Evolutionary conservation across 129 eudicot species (phyloP), one percentile per base, ranked within the genome.

Genomic region (Sambucus nigra): DNA sequence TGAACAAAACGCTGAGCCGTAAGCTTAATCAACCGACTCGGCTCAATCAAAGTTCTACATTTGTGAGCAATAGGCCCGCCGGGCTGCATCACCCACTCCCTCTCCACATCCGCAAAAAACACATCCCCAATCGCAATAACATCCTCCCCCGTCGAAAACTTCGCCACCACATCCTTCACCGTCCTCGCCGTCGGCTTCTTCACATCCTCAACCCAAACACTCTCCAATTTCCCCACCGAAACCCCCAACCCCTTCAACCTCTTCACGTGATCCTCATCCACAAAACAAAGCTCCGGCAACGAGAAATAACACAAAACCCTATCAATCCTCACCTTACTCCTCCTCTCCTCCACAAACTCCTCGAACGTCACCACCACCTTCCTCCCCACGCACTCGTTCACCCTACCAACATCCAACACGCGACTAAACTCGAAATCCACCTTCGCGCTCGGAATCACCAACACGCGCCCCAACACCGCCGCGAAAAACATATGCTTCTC

Each of bases 401-500:
- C 86, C 55, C 82, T 95, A 16, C 82, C 94, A 29, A 92, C 66
- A 71, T 92, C 99, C 25, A 86, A 66, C 17, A 92, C 94, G 1
- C 80, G 68, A 25, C 59, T 72, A 47, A 82, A 92, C 80, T 86
- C 94, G 13, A 71, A 92, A 71, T 92, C 99, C 49, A 86, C 82
- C 24, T 86, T 82, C 0, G 86, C 31, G 67, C 95, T 92, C 0
- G 99, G 99, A 60, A 92, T 76, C 25, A 92, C 80, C 53, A 92
- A 55, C 32, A 92, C 49, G 2, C 99, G 76, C 32, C 69, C 51
- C 33, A 92, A 76, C 22, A 82, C 25, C 15, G 96, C 94, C 1
- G 96, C 96, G 40, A 92, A 92, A 53, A 92, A 86, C 94, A 92
- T 92, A 67, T 92, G 99, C 59, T 92, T 92, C 75, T 92, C 99